phyloP scores from a whole-genome alignment of 805 yeast species.

The Pichia sporocuriosa region DNA sequence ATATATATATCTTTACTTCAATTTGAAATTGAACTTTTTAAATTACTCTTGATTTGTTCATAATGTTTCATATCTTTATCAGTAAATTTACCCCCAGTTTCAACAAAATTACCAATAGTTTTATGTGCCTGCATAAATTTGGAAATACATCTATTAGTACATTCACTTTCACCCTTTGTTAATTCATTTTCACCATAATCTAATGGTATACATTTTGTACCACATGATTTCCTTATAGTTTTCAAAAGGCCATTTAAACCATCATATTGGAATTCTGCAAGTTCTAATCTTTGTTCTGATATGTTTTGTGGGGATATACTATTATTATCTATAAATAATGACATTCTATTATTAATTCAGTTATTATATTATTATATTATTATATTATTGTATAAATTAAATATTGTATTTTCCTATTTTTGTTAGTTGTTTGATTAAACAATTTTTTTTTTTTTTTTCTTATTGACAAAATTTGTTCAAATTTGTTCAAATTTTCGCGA shows the following conservation, averaged over 20 bases:
- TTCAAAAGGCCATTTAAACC: slow-evolving; percentile 48
- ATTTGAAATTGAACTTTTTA: not conserved
- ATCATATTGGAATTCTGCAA: slow-evolving; percentile 62
- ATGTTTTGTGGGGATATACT: slow-evolving; percentile 40
- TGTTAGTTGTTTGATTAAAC: too few relatives aligned
- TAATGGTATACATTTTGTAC: slow-evolving; percentile 73
- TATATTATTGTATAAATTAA: too few relatives aligned
- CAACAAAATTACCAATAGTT: slow-evolving; percentile 48
- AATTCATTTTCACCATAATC: slow-evolving; percentile 74
- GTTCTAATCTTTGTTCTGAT: slow-evolving; percentile 50
- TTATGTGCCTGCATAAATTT: slow-evolving; percentile 74
- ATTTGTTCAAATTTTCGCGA: too few relatives aligned
- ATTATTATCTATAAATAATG: slow-evolving; percentile 48
- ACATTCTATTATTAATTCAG: too few relatives aligned
- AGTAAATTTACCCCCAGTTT: slow-evolving; percentile 34
- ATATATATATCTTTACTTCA: too few relatives aligned
- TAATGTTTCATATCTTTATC: slow-evolving; percentile 34
- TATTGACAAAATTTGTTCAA: too few relatives aligned
- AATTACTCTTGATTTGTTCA: slow-evolving; percentile 23
- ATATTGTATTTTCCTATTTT: too few relatives aligned
- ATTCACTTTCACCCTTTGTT: slow-evolving; percentile 71
- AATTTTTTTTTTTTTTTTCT: too few relatives aligned
- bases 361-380: too few relatives aligned
- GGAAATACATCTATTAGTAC: slow-evolving; percentile 92
- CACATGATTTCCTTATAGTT: slow-evolving; percentile 55